Evolutionary conservation across 306 rosid species (phyloP), one percentile per base, ranked within the genome.

Genomic region (Delonix regia): DNA sequence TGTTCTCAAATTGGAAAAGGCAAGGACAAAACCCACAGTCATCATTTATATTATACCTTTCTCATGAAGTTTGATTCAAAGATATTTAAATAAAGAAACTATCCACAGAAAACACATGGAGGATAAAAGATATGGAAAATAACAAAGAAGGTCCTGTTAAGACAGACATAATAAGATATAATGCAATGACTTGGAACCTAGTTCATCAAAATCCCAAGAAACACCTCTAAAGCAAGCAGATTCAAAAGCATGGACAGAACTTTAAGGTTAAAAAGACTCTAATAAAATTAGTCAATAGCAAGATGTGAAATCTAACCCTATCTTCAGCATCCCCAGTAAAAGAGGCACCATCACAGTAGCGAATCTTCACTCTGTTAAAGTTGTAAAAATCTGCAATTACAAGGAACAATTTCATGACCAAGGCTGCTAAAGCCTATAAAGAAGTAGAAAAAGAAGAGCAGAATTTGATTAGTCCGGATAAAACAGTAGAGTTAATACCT

Each of bases 301-400:
- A 66, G 56, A 69, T 62, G 21, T 67, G 51, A 68, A 68, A 61
- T 79, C 3, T 13, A 79, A 95, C 99, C 98, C 82, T 83, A 55
- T 91, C 76, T 77, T 91, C 96, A 79, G 83, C 55, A 65, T 93
- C 98, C 47, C 99, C 99, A 18, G 94, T 33, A 69, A 96, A 96
- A 44, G 99, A 96, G 60, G 97, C 99, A 33, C 99, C 99, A 57
- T 96, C 99, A 75, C 99, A 96, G 53, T 96, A 96, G n/a, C 99
- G 98, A 80, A 96, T 86, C 87, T 96, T 96, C 27, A 90, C 92
- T 85, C 99, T 84, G 67, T 93, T 96, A 98, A 98, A 96, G 81
- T 92, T 96, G 89, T 79, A 93, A 88, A 96, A 93, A 76, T 93
- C 99, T 96, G 84, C 81, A 82, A 83, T n/a, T 55, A 78, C 38